phyloP scores from a whole-genome alignment of 306 rosid species.

The Prosopis cineraria region DNA sequence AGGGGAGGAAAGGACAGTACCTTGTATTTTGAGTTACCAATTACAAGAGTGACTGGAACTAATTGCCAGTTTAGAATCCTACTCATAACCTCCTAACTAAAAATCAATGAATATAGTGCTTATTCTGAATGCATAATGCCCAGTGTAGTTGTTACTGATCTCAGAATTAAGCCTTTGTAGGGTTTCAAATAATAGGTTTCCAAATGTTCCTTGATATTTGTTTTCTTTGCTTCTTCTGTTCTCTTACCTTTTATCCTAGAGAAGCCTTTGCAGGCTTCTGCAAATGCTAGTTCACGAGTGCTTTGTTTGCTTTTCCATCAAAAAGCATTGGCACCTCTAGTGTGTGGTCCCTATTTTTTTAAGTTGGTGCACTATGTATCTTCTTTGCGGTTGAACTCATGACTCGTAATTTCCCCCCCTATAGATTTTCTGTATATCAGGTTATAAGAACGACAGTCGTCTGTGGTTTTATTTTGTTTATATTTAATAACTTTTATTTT shows the following conservation, averaged over 20 bases:
- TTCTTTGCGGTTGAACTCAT: background rate
- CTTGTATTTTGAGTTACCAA: slow-evolving; percentile 3
- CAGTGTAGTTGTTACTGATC: background rate
- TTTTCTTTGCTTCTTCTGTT: background rate
- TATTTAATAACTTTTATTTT: no score
- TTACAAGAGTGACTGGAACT: background rate
- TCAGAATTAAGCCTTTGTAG: background rate
- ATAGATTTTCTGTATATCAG: background rate
- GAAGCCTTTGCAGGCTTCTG: background rate
- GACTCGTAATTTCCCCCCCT: background rate
- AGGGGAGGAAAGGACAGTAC: no score
- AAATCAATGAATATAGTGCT: background rate
- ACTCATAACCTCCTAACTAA: background rate
- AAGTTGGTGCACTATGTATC: background rate
- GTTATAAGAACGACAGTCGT: background rate
- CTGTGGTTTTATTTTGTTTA: background rate
- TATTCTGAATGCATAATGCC: background rate
- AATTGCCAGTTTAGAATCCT: background rate
- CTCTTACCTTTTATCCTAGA: background rate
- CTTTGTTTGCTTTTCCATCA: background rate
- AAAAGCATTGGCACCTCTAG: background rate
- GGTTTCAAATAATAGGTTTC: background rate
- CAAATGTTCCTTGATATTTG: background rate
- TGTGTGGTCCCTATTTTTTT: background rate
- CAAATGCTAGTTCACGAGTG: background rate